Base-by-base conservation (phyloP, 495 filamentous ascomycete species). In the Hypomontagnella submonticulosa region DNA sequence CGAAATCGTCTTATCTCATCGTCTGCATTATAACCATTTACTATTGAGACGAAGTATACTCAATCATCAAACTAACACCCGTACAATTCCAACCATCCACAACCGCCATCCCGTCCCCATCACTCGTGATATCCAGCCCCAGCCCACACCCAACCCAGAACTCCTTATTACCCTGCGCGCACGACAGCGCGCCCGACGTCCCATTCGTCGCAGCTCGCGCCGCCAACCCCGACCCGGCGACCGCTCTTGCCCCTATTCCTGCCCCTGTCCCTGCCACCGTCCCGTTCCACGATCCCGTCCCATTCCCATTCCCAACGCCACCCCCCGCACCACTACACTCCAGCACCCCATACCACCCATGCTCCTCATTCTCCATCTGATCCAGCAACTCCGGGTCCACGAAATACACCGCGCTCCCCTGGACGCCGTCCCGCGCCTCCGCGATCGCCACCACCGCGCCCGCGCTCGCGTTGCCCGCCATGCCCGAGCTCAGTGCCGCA, bases 31-130 rank as follows among this genome's bases (percentile, higher is more conserved):
- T 27, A 27, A 6, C 23, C 23, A 2, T 27, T 27, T 27, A 27
- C 6, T 6, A 27, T 27, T 6, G 6, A 23, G 50, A 53, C 18
- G 1, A 5, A 49, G 9, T 12, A 54, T 54, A 54, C 59, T 48
- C 59, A 44, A 61, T 52, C 49, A 20, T 32, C 59, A 62, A 33
- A 49, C 19, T 57, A 19, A 65, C 47, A 8, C 36, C 37, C 4
- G 38, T 53, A 12, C 61, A 65, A 38, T 65, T 65, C 61, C 53
- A 65, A 33, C 62, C 62, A 11, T 60, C 56, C 16, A 66, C 55
- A 27, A 54, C 54, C n/a, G 53, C 61, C 44, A 23, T n/a, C 1
- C 62, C 52, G 18, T 50, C 49, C 19, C 61, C 53, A 8, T 57
- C 61, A 11, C 62, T 59, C 36, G 49, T 62, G 19, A 66, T 57